Percentiles rank a stretch among this genome's conserved stretches.
These are phyloP conservation scores for Lepidium africanum DNA, from an alignment of 345 rosid species.

Conservation along the genomic window DNA sequence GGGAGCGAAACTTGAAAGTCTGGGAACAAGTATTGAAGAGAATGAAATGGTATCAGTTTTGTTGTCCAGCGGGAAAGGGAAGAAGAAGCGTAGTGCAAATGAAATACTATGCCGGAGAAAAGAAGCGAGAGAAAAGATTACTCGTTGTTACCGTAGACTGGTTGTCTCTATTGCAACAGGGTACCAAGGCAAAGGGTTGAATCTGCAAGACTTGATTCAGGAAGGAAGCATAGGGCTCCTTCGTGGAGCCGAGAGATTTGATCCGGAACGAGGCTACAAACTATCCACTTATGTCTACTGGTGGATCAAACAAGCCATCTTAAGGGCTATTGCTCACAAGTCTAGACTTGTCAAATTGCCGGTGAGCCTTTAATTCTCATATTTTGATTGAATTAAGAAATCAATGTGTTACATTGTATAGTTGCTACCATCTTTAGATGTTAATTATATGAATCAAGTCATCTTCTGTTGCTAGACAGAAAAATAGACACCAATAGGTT, in stretches of 20 bases:
- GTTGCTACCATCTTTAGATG: neutral
- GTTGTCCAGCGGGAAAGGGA: slow-evolving; percentile 27
- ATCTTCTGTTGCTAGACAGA: neutral
- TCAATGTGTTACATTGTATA: neutral
- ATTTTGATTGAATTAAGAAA: neutral
- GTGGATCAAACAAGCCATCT: slow-evolving; percentile 60
- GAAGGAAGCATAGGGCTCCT: slow-evolving; percentile 57
- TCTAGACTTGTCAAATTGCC: slow-evolving; percentile 47
- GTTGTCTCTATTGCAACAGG: slow-evolving; percentile 45
- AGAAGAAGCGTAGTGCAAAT: slow-evolving; percentile 26
- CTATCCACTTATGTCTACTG: slow-evolving; percentile 56
- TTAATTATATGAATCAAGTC: neutral
- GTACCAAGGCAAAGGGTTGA: slow-evolving; percentile 51
- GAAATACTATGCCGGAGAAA: slow-evolving; percentile 35
- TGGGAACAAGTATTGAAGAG: slow-evolving; percentile 28
- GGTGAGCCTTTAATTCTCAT: slow-evolving; percentile 27
- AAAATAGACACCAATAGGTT: neutral
- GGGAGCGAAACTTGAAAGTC: slow-evolving; percentile 40
- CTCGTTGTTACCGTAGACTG: slow-evolving; percentile 36
- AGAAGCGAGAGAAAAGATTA: slow-evolving; percentile 42
- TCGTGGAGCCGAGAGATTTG: slow-evolving; percentile 49
- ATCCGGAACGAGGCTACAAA: slow-evolving; percentile 48
- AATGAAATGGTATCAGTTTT: slow-evolving; percentile 26
- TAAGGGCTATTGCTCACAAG: slow-evolving; percentile 40
- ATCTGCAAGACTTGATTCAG: slow-evolving; percentile 49